Evolutionary conservation across 2,329 filamentous ascomycete genomes (phyloP).

Genomic region (Incumbomyces delicatus): DNA sequence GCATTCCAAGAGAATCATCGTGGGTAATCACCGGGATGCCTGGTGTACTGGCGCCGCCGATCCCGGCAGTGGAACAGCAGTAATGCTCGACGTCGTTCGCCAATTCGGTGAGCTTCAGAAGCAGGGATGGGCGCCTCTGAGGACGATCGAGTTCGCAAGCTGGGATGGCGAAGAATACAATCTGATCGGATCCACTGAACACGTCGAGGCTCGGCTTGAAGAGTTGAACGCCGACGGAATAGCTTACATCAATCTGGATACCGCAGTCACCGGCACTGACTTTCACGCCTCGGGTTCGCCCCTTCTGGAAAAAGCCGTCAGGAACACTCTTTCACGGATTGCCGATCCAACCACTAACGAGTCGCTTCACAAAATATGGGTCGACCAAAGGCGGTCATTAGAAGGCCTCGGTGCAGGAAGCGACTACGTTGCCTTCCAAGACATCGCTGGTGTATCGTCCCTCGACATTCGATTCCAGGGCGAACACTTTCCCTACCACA

Average conservation of each 20-base stretch:
- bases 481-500: conserved; percentile 60
- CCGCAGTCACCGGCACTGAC: conserved; percentile 63
- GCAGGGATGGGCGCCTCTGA: conserved; percentile 77
- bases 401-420: conserved; percentile 63
- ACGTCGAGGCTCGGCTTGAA: conserved; percentile 76
- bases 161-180: conserved; percentile 96
- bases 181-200: conserved; percentile 85
- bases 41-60: conserved; percentile 84
- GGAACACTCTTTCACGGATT: conserved; percentile 64
- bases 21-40: conserved; percentile 88
- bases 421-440: conserved; percentile 84
- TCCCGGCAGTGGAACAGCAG: conserved; percentile 77
- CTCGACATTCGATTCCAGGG: conserved; percentile 75
- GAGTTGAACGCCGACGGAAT: conserved; percentile 62
- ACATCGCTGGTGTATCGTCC: conserved; percentile 79
- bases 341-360: conserved; percentile 60
- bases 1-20: conserved; percentile 68
- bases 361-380: conserved; percentile 68
- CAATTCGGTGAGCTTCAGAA: conserved; percentile 70
- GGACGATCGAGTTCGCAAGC: conserved; percentile 93
- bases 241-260: conserved; percentile 86
- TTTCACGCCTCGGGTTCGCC: conserved; percentile 76
- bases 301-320: conserved; percentile 61
- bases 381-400: conserved; percentile 51
- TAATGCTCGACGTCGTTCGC: conserved; percentile 80